These are phyloP conservation scores for Neonectria ditissima DNA, from an alignment of 2,329 filamentous ascomycete species.

Conservation along the genomic window DNA sequence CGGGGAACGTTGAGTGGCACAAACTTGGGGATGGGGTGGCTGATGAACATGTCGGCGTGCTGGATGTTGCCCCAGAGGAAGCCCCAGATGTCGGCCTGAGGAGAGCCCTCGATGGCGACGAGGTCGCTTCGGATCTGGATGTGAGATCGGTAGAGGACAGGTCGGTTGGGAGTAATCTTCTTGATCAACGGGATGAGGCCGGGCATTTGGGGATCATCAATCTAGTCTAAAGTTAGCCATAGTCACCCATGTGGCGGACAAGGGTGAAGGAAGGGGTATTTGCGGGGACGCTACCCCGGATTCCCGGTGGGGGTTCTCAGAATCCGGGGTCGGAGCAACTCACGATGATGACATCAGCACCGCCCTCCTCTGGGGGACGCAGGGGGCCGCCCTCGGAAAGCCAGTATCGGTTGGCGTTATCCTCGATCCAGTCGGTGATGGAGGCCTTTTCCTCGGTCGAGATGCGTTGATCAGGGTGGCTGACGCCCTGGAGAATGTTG, in stretches of 20 bases:
- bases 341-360: constrained; percentile 79
- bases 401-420: constrained; percentile 83
- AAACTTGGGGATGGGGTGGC: constrained; percentile 81
- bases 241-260: not conserved
- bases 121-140: constrained; percentile 86
- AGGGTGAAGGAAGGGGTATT: not conserved
- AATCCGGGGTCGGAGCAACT: constrained; percentile 40
- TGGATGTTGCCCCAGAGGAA: constrained; percentile 81
- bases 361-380: constrained; percentile 72
- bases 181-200: constrained; percentile 82
- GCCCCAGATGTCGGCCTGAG: constrained; percentile 79
- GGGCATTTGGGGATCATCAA: constrained; percentile 90
- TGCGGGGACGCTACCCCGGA: constrained; percentile 14
- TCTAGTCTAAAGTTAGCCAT: constrained; percentile 50
- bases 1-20: constrained; percentile 76
- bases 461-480: constrained; percentile 72
- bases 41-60: constrained; percentile 81
- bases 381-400: constrained; percentile 75
- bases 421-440: constrained; percentile 78
- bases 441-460: constrained; percentile 68
- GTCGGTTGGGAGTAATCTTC: constrained; percentile 74
- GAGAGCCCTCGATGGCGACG: constrained; percentile 69
- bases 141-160: constrained; percentile 84
- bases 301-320: not conserved
- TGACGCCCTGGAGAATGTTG: constrained; percentile 88